phyloP scores from a whole-genome alignment of 441 rosid species.

The Gossypium davidsonii region DNA sequence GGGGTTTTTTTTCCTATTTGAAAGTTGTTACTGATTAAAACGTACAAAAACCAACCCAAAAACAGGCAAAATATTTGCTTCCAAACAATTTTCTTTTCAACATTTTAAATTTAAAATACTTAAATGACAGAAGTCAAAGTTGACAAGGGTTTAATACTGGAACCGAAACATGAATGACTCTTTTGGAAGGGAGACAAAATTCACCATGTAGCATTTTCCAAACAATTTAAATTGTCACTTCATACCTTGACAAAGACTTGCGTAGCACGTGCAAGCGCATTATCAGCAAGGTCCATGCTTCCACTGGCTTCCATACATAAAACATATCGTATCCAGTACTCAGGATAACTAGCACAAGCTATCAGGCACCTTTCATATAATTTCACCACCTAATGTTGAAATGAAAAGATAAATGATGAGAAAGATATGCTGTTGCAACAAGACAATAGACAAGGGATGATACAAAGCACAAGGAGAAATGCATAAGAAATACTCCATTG shows the following conservation, averaged over 20 bases:
- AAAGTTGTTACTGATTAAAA: not conserved
- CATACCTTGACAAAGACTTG: slow-evolving; percentile 94
- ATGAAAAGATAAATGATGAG: slow-evolving; percentile 19
- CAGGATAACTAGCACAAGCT: slow-evolving; percentile 93
- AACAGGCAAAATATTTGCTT: not conserved
- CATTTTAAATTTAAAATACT: not conserved
- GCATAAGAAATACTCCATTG: slow-evolving; percentile 82
- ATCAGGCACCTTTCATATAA: slow-evolving; percentile 88
- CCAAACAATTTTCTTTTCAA: not conserved
- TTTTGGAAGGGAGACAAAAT: not conserved
- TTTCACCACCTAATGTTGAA: slow-evolving; percentile 61
- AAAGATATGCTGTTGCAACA: slow-evolving; percentile 14
- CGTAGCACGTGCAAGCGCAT: slow-evolving; percentile 85
- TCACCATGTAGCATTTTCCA: not conserved
- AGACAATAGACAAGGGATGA: slow-evolving; percentile 20
- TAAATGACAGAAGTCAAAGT: not conserved
- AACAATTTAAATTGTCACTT: not conserved
- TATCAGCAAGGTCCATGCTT: slow-evolving; percentile 78
- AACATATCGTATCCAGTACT: slow-evolving; percentile 84
- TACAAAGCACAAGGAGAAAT: slow-evolving; percentile 58
- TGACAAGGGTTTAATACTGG: not conserved
- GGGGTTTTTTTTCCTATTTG: not conserved
- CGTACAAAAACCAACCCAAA: not conserved
- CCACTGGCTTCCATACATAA: slow-evolving; percentile 75
- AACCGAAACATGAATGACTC: not conserved